A percentile compares a stretch with the other conserved stretches of the same genome.
Evolutionary conservation across 495 filamentous ascomycete species (phyloP).

Genomic region (Tetracladium marchalianum): DNA sequence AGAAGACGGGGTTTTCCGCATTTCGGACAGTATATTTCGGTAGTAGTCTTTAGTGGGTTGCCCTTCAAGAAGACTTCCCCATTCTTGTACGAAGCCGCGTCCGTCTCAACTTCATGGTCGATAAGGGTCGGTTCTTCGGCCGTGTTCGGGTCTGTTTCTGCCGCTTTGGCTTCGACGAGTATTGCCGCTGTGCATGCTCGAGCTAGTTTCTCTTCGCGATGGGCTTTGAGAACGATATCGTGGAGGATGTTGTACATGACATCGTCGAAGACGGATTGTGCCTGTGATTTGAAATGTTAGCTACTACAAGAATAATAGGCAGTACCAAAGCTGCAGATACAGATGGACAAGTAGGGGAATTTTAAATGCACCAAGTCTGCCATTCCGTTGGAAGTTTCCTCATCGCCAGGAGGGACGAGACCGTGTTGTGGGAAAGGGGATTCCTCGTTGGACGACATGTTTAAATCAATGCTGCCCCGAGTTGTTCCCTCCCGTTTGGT

Average conservation of each 20-base stretch:
- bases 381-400: constrained; percentile 6
- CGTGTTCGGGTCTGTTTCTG: constrained; percentile 26
- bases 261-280: constrained; percentile 51
- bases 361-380: constrained; percentile 12
- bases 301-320: neutral
- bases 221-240: constrained; percentile 58
- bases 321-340: constrained; percentile 1
- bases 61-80: constrained; percentile 64
- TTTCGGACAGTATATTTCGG: constrained; percentile 55
- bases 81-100: constrained; percentile 61
- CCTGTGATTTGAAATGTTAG: constrained; percentile 24
- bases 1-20: constrained; percentile 56
- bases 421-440: constrained; percentile 13
- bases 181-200: constrained; percentile 66
- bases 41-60: constrained; percentile 61
- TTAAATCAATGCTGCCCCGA: neutral
- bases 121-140: constrained; percentile 19
- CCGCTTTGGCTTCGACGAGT: constrained; percentile 46
- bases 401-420: constrained; percentile 7
- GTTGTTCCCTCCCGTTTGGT: neutral
- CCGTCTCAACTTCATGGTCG: constrained; percentile 46
- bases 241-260: constrained; percentile 64
- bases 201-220: constrained; percentile 64
- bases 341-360: constrained; percentile 1
- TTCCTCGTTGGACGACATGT: constrained; percentile 15